Evolutionary conservation across 2,329 filamentous ascomycete species (phyloP).

Genomic region (Fusarium sp.): DNA sequence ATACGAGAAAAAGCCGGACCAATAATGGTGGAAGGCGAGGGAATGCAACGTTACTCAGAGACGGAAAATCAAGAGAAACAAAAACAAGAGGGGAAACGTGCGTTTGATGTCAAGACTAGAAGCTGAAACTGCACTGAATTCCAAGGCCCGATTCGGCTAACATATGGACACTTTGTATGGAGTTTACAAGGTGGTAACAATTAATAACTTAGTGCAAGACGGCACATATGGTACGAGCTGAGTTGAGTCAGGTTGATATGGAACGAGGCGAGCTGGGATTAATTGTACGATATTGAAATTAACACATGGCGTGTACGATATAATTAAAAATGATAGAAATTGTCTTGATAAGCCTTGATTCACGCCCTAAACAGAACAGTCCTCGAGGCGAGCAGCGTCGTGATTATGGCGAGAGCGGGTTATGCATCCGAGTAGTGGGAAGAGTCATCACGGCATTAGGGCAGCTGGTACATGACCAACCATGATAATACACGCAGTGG

Average conservation of each 20-base stretch:
- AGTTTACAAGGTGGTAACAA: background rate
- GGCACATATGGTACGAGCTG: background rate
- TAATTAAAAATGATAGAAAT: background rate
- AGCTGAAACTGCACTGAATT: conserved; percentile 9
- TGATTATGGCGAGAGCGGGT: background rate
- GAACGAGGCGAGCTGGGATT: background rate
- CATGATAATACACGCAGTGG: background rate
- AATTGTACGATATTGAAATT: conserved; percentile 6
- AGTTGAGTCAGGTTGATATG: background rate
- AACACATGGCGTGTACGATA: background rate
- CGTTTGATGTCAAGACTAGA: conserved; percentile 11
- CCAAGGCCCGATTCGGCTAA: background rate
- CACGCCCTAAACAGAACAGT: background rate
- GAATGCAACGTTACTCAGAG: background rate
- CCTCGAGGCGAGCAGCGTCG: background rate
- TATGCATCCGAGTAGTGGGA: background rate
- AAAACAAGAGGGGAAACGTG: background rate
- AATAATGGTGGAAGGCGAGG: background rate
- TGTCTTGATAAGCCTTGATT: background rate
- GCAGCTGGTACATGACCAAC: background rate
- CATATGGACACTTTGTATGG: background rate
- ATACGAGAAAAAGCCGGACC: background rate
- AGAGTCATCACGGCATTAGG: background rate
- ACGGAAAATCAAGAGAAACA: background rate
- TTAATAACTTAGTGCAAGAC: background rate